phyloP scores from a whole-genome alignment of 2,329 filamentous ascomycete species.

The Dichotomopilus funicola region DNA sequence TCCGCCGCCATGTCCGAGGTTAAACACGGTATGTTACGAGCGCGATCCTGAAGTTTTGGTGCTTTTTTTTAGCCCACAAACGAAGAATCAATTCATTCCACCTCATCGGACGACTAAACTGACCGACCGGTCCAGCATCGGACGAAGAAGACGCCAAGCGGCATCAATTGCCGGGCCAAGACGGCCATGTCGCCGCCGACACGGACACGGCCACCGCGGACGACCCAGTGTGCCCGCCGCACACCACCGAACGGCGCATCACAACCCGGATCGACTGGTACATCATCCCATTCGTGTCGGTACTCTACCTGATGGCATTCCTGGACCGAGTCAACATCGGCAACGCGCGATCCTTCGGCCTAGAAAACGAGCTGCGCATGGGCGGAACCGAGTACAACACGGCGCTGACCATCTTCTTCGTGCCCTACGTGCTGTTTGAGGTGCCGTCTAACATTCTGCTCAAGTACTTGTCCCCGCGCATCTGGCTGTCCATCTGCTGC shows the following conservation, averaged over 20 bases:
- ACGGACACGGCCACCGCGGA: neutral
- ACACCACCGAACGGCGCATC: constrained; percentile 58
- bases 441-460: constrained; percentile 69
- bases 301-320: constrained; percentile 66
- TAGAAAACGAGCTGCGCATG: constrained; percentile 57
- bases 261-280: constrained; percentile 64
- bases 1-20: constrained; percentile 13
- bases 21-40: constrained; percentile 7
- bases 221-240: constrained; percentile 38
- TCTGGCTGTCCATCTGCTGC: constrained; percentile 78
- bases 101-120: neutral
- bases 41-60: neutral
- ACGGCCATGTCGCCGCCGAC: neutral
- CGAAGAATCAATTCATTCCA: neutral
- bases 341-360: constrained; percentile 64
- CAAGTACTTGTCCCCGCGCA: constrained; percentile 58
- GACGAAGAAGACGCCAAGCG: constrained; percentile 9
- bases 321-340: constrained; percentile 72
- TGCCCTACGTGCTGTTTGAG: constrained; percentile 67
- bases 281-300: constrained; percentile 64
- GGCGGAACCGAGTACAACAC: constrained; percentile 60
- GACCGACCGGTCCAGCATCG: neutral
- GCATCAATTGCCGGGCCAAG: neutral
- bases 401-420: constrained; percentile 73
- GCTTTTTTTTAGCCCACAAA: neutral